These are phyloP conservation scores for Delonix regia DNA, from an alignment of 306 rosid genomes.

Conservation along the genomic window DNA sequence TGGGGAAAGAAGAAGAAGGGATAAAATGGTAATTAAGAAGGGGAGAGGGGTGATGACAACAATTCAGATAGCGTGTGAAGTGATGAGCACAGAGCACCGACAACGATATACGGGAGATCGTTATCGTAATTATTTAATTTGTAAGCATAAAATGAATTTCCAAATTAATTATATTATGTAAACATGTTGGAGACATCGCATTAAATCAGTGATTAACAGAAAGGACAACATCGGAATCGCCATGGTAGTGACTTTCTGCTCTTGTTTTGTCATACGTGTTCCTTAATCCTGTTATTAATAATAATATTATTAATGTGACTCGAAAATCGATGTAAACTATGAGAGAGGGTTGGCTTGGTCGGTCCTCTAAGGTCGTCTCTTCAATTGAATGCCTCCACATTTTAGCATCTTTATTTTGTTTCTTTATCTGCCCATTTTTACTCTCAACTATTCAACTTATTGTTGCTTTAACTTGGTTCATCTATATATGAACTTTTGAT, in stretches of 20 bases:
- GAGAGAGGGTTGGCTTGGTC: slow-evolving; percentile 17
- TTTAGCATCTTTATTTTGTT: too few relatives aligned
- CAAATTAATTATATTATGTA: background rate
- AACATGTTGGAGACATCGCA: slow-evolving; percentile 17
- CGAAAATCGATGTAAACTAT: slow-evolving; percentile 29
- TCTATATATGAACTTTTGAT: too few relatives aligned
- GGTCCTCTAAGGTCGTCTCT: slow-evolving; percentile 25
- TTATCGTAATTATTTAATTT: slow-evolving; percentile 11
- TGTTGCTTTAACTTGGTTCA: too few relatives aligned
- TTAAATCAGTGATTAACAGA: slow-evolving; percentile 8
- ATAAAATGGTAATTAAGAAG: too few relatives aligned
- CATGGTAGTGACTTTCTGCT: slow-evolving; percentile 15
- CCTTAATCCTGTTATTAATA: background rate
- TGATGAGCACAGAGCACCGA: slow-evolving; percentile 40
- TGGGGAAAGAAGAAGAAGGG: too few relatives aligned
- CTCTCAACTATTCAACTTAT: background rate
- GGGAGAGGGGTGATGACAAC: too few relatives aligned
- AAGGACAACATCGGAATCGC: background rate
- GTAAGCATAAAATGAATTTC: too few relatives aligned
- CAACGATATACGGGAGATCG: slow-evolving; percentile 25
- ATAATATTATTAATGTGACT: slow-evolving; percentile 7
- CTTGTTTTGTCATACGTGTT: background rate
- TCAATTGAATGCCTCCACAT: background rate
- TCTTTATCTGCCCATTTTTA: background rate
- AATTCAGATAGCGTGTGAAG: background rate